These are phyloP conservation scores for Auricularia sp. DNA, from an alignment of 768 basidiomycete genomes.

Conservation along the genomic window DNA sequence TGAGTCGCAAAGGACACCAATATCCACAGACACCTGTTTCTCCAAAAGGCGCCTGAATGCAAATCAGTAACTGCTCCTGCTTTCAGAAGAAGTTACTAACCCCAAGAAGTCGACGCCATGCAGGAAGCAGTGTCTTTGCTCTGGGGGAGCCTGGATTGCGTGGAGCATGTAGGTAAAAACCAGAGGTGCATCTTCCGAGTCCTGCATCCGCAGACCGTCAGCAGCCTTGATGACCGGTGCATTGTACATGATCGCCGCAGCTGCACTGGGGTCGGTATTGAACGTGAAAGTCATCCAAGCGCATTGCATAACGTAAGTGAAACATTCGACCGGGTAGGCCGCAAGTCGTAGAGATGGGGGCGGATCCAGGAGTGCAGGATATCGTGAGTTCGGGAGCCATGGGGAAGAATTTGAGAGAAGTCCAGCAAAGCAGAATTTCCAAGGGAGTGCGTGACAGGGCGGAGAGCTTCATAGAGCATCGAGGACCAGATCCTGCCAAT, in stretches of 20 bases:
- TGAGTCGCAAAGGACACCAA: neutral
- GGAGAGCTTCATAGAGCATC: neutral
- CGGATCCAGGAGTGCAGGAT: neutral
- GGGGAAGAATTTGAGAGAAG: neutral
- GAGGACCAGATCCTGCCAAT: neutral
- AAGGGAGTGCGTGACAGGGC: neutral
- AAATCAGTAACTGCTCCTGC: neutral
- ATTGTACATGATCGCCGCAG: neutral
- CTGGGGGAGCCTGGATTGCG: neutral
- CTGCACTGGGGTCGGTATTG: neutral
- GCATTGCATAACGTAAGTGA: neutral
- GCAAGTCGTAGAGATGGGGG: neutral
- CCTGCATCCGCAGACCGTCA: neutral
- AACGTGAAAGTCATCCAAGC: neutral
- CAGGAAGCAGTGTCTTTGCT: neutral
- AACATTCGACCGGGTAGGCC: neutral
- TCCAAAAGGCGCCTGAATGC: neutral
- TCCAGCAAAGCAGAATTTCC: neutral
- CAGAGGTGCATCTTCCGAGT: neutral
- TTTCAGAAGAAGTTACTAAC: neutral
- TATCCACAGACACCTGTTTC: neutral
- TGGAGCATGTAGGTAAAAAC: neutral
- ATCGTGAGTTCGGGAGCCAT: neutral
- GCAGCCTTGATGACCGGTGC: neutral
- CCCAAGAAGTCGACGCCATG: neutral